phyloP scores from a whole-genome alignment of 2,329 filamentous ascomycete species.

The Pestalotiopsis sp. region DNA sequence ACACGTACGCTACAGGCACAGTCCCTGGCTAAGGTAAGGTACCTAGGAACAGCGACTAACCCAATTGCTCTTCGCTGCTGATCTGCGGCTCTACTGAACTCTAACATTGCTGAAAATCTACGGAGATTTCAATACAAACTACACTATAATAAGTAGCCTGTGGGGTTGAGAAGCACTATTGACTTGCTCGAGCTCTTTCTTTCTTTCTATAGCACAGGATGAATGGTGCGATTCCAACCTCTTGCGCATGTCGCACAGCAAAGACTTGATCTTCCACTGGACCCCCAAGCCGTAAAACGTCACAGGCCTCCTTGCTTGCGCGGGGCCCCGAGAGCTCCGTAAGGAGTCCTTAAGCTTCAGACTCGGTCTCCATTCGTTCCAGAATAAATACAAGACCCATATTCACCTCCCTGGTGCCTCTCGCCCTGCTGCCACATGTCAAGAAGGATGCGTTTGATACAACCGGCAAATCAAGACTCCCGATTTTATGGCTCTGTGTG shows the following conservation, averaged over 20 bases:
- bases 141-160: not conserved
- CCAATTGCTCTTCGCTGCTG: slow-evolving; percentile 2
- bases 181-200: too few species aligned
- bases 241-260: too few species aligned
- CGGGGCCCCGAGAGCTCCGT: not conserved
- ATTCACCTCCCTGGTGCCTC: not conserved
- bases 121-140: not conserved
- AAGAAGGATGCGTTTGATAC: not conserved
- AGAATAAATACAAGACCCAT: not conserved
- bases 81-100: slow-evolving; percentile 8
- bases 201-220: too few species aligned
- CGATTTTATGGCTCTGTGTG: not conserved
- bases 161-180: too few species aligned
- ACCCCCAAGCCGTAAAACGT: not conserved
- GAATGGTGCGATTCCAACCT: too few species aligned
- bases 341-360: not conserved
- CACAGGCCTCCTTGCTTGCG: not conserved
- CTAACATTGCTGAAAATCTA: not conserved
- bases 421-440: not conserved
- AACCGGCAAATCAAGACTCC: too few species aligned
- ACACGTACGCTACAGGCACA: too few species aligned
- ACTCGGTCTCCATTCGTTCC: not conserved
- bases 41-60: not conserved
- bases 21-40: not conserved
- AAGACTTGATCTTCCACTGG: not conserved